Evolutionary conservation across 73 alveolate species (phyloP), one percentile per base, ranked within the genome.

Genomic region (Stentor roeselii): DNA sequence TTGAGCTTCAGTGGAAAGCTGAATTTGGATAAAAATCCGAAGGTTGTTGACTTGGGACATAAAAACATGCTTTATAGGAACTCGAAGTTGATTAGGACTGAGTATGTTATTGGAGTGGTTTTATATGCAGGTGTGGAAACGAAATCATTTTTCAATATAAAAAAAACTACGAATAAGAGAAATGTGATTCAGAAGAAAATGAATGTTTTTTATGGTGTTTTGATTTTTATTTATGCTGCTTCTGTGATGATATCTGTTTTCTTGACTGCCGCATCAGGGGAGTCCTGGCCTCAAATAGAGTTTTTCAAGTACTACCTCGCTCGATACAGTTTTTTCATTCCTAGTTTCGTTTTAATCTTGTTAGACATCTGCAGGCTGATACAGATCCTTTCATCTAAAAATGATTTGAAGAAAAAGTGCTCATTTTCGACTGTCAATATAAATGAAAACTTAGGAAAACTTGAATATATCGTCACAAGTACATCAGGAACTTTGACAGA

Each of bases 41-140:
- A 34, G 39, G 42, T 67, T 27, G n/a, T 76, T 37, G 75, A 76
- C 3, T 82, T 86, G 50, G 82, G 0, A 75, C 37, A 15, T 42
- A 21, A 37, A 14, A 76, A 41, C 34, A 21, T 76, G 39, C 11
- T 39, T 14, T 41, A 27, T 76, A 32, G 84, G 36, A 67, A 67
- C 32, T 21, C 94, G 36, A 87, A 90, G 30, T 59, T 94, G 39
- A 42, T 90, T 59, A 92, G 92, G 77, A 89, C 96, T 27, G 87
- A 92, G 77, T 93, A 88, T 42, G 96, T 91, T 84, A 76, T 87
- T 6, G 97, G 95, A 15, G 83, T 89, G n/a, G 97, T 41, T 15
- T 21, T 76, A 27, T 76, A 39, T 34, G 88, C 96, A 0, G 98
- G 98, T 40, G 83, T 41, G 59, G 96, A 93, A 60, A 92, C 98